Conservation (phyloP, 1,284 basidiomycete species). For the Cryptococcus maquisensis region DNA sequence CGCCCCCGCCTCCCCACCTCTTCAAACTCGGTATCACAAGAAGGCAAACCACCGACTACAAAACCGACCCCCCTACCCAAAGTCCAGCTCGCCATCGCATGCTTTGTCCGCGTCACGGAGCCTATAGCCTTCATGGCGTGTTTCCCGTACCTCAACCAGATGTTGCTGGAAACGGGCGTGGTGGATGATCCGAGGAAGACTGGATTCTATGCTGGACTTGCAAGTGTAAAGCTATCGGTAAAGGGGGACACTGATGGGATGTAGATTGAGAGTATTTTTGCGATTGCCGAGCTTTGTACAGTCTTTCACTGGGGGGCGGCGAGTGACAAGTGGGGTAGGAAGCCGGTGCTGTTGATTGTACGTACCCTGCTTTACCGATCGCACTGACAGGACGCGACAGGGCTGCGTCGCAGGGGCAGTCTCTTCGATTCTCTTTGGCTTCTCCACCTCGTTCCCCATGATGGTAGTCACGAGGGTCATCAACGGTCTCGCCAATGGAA, state of each 20-base stretch:
- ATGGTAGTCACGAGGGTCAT: constrained; percentile 30
- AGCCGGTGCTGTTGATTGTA: constrained; percentile 37
- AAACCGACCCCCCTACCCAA: constrained; percentile 39
- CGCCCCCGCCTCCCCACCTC: too few relatives aligned
- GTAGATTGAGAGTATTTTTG: constrained; percentile 38
- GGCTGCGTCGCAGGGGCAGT: constrained; percentile 30
- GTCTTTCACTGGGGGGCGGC: constrained; percentile 39
- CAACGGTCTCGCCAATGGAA: constrained; percentile 38
- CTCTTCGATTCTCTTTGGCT: constrained; percentile 33
- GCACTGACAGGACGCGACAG: constrained; percentile 8
- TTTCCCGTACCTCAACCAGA: constrained; percentile 40
- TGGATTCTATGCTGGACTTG: constrained; percentile 36
- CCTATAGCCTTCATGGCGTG: constrained; percentile 35
- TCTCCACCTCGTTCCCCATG: constrained; percentile 25
- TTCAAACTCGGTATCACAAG: too few relatives aligned
- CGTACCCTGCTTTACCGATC: constrained; percentile 3
- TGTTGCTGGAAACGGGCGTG: constrained; percentile 33
- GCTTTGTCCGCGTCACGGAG: constrained; percentile 35
- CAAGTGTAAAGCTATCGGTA: constrained; percentile 12
- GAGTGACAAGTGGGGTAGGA: constrained; percentile 34
- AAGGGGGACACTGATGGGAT: not conserved
- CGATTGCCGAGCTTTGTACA: constrained; percentile 34
- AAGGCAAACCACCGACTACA: not conserved
- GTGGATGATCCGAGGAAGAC: constrained; percentile 30
- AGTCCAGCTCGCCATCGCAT: constrained; percentile 29